Conservation (phyloP, 1,284 basidiomycete species). For the Singerocomus inundabilis region DNA sequence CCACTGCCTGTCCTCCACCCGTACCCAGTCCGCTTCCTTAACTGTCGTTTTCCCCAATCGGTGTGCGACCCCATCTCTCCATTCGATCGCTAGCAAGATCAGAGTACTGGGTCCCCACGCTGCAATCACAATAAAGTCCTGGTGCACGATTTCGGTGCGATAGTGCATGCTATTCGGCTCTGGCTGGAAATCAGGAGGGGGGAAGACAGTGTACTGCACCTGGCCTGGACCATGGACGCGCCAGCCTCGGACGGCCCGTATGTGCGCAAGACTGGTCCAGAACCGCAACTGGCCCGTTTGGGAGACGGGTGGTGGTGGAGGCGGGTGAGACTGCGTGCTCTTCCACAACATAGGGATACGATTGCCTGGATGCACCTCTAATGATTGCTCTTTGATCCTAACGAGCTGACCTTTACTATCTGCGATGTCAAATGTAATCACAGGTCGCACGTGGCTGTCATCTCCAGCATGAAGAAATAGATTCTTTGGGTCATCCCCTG, state of each 20-base stretch:
- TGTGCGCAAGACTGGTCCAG: conserved; percentile 17
- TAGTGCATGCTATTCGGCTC: background rate
- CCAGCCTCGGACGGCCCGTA: background rate
- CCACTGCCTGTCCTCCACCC: conserved; percentile 21
- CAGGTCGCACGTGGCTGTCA: background rate
- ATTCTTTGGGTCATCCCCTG: background rate
- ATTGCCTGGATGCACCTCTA: background rate
- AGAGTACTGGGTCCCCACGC: background rate
- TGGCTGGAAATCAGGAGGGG: background rate
- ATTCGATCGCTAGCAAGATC: conserved; percentile 19
- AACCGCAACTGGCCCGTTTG: conserved; percentile 13
- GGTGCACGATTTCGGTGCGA: conserved; percentile 7
- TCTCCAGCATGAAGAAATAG: background rate
- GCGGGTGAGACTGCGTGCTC: background rate
- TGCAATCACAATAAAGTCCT: conserved; percentile 22
- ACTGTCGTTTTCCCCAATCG: conserved; percentile 12
- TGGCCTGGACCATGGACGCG: background rate
- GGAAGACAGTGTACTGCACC: background rate
- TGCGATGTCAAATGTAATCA: conserved; percentile 14
- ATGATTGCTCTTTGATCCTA: conserved; percentile 3
- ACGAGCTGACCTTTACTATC: conserved; percentile 3
- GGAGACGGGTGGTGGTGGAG: background rate
- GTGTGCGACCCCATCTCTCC: conserved; percentile 18
- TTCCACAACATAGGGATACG: background rate
- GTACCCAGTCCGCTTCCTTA: conserved; percentile 3